A percentile compares a stretch with the other conserved stretches of the same genome.
phyloP scores from a whole-genome alignment of 2,329 filamentous ascomycete species.

The Sarocladium strictum region DNA sequence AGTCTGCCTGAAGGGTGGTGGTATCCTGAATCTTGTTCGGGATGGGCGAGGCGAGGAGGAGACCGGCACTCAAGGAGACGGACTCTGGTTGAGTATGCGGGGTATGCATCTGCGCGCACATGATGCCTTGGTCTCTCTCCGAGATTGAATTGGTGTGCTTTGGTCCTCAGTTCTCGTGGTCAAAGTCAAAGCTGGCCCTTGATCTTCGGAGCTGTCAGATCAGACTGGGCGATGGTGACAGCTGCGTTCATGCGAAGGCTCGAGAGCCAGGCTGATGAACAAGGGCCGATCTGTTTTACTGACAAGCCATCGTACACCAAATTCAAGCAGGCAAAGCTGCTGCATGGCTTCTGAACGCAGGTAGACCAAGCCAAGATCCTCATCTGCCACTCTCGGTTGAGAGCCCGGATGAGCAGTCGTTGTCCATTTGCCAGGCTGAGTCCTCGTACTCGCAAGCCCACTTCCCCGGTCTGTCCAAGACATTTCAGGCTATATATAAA shows the following conservation, averaged over 20 bases:
- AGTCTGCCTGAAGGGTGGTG: too few species aligned
- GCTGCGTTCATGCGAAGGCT: background rate
- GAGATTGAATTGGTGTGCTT: background rate
- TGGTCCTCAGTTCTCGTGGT: background rate
- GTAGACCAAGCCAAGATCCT: background rate
- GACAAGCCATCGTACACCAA: background rate
- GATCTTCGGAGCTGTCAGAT: background rate
- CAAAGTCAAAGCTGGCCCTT: too few species aligned
- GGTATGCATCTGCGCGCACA: background rate
- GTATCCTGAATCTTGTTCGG: too few species aligned
- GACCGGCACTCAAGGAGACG: background rate
- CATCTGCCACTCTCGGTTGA: background rate
- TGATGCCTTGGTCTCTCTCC: background rate
- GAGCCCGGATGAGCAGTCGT: background rate
- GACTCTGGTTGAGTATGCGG: background rate
- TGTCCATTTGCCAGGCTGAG: background rate
- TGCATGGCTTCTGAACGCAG: background rate
- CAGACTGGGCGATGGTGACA: background rate
- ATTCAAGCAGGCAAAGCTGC: background rate
- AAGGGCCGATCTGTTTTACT: background rate
- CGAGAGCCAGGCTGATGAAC: background rate
- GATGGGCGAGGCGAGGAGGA: background rate
- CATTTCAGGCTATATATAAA: slow-evolving; percentile 8
- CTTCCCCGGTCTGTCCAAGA: background rate
- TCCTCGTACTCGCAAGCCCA: background rate